Evolutionary conservation across 2,329 filamentous ascomycete genomes (phyloP), one percentile per base, ranked within the genome.

Genomic region (Sporothrix mexicana): DNA sequence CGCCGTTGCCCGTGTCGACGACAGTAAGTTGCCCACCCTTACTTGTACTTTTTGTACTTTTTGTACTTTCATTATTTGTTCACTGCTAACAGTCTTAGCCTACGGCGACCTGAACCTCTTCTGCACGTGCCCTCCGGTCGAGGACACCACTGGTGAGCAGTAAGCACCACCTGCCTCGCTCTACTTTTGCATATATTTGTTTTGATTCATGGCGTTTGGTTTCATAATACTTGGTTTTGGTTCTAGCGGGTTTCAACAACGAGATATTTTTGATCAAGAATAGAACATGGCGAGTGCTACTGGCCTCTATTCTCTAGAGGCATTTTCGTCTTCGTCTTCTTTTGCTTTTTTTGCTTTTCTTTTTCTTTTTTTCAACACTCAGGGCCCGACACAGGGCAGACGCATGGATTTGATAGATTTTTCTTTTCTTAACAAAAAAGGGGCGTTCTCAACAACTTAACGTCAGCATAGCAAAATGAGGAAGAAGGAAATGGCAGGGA

Each of bases 51-150:
- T n/a, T n/a, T 23, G 43, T 72, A 64, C 25, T 47, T 17, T 5
- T 20, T 17, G 8, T 41, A 23, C 15, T 71, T 70, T 17, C 12
- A 0, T 15, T 55, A 62, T 12, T 51, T 43, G 53, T 69, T n/a
- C n/a, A n/a, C 55, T 73, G 30, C 76, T 79, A 69, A 77, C 76
- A 23, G 4, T n/a, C 15, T 23, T 23, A 95, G 93, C 93, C 13
- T 97, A 93, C 79, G 95, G 95, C 74, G 95, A 98, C 80, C 88
- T 91, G 79, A 97, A 98, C 84, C 88, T 98, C 74, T 97, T 97
- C 87, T 98, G 95, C 86, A 97, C 94, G 10, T 98, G 95, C 81
- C 92, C 93, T 53, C 94, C 95, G 0, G 93, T 97, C 8, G 92
- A 94, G 81, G 86, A 88, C 76, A 87, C 85, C 17, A 86, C 84